Conservation (phyloP, 1,284 basidiomycete species). For the Cryptococcus maquisensis region DNA sequence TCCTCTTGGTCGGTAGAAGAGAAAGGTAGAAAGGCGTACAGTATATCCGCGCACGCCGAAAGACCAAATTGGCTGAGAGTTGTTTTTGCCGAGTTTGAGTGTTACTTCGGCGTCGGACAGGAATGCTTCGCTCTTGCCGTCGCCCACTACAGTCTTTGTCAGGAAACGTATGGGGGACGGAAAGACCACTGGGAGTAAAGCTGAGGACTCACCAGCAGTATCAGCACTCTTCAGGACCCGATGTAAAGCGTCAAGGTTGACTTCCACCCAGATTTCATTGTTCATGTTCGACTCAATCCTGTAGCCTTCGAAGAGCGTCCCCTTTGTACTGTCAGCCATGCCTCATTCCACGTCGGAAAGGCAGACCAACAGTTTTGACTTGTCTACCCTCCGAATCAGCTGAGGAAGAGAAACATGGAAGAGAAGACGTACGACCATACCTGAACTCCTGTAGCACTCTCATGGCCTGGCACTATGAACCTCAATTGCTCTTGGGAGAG, state of each 20-base stretch:
- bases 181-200: not conserved
- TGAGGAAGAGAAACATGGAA: not conserved
- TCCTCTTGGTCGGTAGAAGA: not conserved
- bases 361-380: not conserved
- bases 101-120: slow-evolving; percentile 60
- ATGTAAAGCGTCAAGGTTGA: slow-evolving; percentile 63
- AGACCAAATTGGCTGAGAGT: slow-evolving; percentile 37
- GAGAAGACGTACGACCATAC: slow-evolving; percentile 76
- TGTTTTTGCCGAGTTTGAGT: slow-evolving; percentile 60
- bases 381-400: not conserved
- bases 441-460: slow-evolving; percentile 79
- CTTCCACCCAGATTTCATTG: slow-evolving; percentile 73
- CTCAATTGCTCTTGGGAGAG: slow-evolving; percentile 71
- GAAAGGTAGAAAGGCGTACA: slow-evolving; percentile 14
- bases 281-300: slow-evolving; percentile 77
- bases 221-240: slow-evolving; percentile 59
- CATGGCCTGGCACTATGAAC: slow-evolving; percentile 67
- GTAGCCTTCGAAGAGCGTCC: slow-evolving; percentile 69
- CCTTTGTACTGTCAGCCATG: slow-evolving; percentile 8
- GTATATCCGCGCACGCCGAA: slow-evolving; percentile 39
- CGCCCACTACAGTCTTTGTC: not conserved
- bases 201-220: slow-evolving; percentile 27
- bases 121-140: not conserved
- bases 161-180: not conserved
- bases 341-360: not conserved